Conservation (phyloP, 306 rosid genomes). For the Mimosa pudica region DNA sequence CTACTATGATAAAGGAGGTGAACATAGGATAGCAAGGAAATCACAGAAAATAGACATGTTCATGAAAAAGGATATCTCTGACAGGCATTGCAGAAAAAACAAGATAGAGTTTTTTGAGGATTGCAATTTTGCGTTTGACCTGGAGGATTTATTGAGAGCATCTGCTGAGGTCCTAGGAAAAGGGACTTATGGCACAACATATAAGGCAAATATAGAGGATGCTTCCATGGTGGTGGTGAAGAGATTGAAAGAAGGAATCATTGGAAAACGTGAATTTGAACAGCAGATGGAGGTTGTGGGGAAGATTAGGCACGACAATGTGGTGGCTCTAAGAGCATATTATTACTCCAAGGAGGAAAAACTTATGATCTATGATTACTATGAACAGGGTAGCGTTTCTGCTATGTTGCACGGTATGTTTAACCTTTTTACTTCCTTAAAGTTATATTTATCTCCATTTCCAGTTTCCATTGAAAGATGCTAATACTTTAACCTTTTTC, state of each 20-base stretch:
- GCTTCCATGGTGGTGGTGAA: constrained; percentile 72
- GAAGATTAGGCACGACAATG: constrained; percentile 72
- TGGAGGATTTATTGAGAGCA: constrained; percentile 89
- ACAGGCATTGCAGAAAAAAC: constrained; percentile 43
- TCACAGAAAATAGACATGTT: constrained; percentile 47
- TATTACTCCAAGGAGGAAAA: constrained; percentile 94
- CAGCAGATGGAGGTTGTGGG: constrained; percentile 83
- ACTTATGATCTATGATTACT: constrained; percentile 79
- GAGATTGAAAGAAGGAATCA: constrained; percentile 76
- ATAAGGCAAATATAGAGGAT: constrained; percentile 88
- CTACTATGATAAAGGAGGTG: constrained; percentile 35
- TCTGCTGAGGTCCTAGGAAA: constrained; percentile 96
- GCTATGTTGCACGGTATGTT: constrained; percentile 73
- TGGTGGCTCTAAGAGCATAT: constrained; percentile 70
- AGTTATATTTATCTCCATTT: background rate
- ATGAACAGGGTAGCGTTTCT: constrained; percentile 75
- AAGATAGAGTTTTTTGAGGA: constrained; percentile 73
- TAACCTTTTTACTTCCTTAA: background rate
- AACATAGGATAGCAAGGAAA: constrained; percentile 36
- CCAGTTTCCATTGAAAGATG: too few relatives aligned
- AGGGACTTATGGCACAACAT: constrained; percentile 79
- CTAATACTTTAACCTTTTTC: too few relatives aligned
- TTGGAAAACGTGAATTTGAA: constrained; percentile 78
- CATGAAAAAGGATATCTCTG: constrained; percentile 47
- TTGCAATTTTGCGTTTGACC: constrained; percentile 67